Evolutionary conservation across 2,329 filamentous ascomycete species (phyloP), one percentile per base, ranked within the genome.

Genomic region (Colletotrichum coccodes): DNA sequence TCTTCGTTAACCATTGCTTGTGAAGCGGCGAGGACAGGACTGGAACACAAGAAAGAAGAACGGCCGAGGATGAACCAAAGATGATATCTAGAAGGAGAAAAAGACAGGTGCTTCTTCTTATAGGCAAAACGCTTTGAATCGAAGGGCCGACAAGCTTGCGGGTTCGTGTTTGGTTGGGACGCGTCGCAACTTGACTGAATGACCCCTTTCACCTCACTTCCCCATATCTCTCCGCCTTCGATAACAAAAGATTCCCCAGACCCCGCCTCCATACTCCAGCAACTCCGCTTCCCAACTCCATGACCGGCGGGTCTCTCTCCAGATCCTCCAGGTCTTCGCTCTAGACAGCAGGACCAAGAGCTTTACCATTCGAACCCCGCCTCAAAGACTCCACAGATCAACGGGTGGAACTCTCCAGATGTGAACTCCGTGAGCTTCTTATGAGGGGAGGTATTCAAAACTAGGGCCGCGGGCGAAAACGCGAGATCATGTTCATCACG

Each of bases 1-100:
- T 70, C 60, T 60, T 60, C 18, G 40, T 60, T 38, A 26, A 34
- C 54, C 68, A 70, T 70, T 38, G 44, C 14, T 23, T 23, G 30
- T 36, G 50, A 21, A 21, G 23, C 11, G 26, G 21, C 3, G 14
- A 40, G 14, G 44, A 9, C 16, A 38, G 14, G 28, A 12, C 14
- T 6, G 9, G 26, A 40, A 49, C 53, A 30, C 28, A 5, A 11
- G n/a, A 42, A 23, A 52, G 11, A 9, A 3, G 12, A 12, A 34
- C n/a, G 23, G 12, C 58, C 18, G 46, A 34, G 28, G 34, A 23
- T 50, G 9, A 50, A 3, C 16, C n/a, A 21, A 16, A 6, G 36
- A 8, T 14, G 14, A 4, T 1, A 9, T 11, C 1, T 18, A 2
- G 6, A 9, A 7, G 4, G 6, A 50, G 3, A 36, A 12, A 32